Evolutionary conservation across 306 rosid species (phyloP).

Genomic region (Malus sylvestris): DNA sequence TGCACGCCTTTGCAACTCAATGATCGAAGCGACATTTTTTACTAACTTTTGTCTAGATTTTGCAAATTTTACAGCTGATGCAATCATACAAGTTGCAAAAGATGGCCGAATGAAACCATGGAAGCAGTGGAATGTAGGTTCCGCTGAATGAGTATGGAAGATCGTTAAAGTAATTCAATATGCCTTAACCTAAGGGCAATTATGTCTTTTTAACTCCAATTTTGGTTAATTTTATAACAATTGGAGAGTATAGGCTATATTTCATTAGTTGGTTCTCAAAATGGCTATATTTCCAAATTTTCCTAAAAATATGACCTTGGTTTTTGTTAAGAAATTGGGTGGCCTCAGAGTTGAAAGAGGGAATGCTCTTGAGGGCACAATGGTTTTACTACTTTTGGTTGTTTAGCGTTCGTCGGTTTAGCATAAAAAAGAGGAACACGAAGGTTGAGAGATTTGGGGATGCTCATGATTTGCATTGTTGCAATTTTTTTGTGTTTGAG

Average conservation of each 20-base stretch:
- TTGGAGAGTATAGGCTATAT: too few species aligned
- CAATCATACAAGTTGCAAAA: not conserved
- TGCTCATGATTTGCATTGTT: conserved; percentile 19
- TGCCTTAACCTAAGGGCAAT: too few species aligned
- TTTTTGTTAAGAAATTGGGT: conserved; percentile 43
- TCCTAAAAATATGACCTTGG: conserved; percentile 54
- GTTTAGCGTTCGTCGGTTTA: not conserved
- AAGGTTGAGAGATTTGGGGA: conserved; percentile 16
- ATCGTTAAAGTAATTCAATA: too few species aligned
- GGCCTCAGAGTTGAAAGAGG: conserved; percentile 37
- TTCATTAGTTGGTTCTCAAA: too few species aligned
- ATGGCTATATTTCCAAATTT: too few species aligned
- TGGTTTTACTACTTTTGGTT: conserved; percentile 15
- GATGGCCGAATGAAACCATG: too few species aligned
- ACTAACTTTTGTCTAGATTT: too few species aligned
- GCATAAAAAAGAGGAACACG: conserved; percentile 24
- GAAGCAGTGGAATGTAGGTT: too few species aligned
- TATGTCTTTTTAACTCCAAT: too few species aligned
- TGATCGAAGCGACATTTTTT: not conserved
- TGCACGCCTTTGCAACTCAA: not conserved
- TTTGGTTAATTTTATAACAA: too few species aligned
- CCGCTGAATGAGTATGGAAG: too few species aligned
- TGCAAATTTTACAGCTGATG: not conserved
- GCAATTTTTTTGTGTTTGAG: conserved; percentile 2
- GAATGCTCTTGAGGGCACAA: conserved; percentile 75